A percentile compares a stretch with the other conserved stretches of the same genome.
These are phyloP conservation scores for Ganoderma lucidum DNA, from an alignment of 1,284 basidiomycete species.

Conservation along the genomic window DNA sequence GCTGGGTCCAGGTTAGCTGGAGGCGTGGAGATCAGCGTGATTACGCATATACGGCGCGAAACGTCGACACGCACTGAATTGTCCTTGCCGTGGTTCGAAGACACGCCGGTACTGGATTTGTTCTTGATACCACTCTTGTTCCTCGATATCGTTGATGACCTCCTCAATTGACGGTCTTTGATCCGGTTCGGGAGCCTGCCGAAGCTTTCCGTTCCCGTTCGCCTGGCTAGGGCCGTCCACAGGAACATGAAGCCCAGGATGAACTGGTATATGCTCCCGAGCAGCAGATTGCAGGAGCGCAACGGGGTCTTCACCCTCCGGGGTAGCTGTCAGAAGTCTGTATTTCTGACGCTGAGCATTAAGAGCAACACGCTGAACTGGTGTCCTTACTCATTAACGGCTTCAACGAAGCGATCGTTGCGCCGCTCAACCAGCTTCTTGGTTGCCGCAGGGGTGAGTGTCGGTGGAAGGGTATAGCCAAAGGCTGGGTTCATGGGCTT, in stretches of 20 bases:
- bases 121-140: conserved; percentile 69
- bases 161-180: conserved; percentile 65
- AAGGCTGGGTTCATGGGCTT: conserved; percentile 43
- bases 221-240: conserved; percentile 20
- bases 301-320: conserved; percentile 65
- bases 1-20: conserved; percentile 61
- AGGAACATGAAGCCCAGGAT: conserved; percentile 50
- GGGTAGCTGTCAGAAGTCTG: conserved; percentile 71
- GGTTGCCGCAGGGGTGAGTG: conserved; percentile 63
- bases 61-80: conserved; percentile 51
- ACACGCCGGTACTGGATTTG: conserved; percentile 71
- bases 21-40: background rate
- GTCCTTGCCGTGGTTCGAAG: conserved; percentile 59
- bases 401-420: conserved; percentile 70
- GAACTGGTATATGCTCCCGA: conserved; percentile 72
- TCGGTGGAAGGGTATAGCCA: conserved; percentile 52
- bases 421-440: conserved; percentile 80
- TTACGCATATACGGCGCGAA: background rate
- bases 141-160: conserved; percentile 65
- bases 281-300: conserved; percentile 71
- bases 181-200: conserved; percentile 53
- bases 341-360: background rate
- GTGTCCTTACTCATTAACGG: conserved; percentile 73
- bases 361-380: background rate
- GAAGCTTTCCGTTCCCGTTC: conserved; percentile 30